These are phyloP conservation scores for Ophiostoma ulmi DNA, from an alignment of 2,329 filamentous ascomycete genomes.

Conservation along the genomic window DNA sequence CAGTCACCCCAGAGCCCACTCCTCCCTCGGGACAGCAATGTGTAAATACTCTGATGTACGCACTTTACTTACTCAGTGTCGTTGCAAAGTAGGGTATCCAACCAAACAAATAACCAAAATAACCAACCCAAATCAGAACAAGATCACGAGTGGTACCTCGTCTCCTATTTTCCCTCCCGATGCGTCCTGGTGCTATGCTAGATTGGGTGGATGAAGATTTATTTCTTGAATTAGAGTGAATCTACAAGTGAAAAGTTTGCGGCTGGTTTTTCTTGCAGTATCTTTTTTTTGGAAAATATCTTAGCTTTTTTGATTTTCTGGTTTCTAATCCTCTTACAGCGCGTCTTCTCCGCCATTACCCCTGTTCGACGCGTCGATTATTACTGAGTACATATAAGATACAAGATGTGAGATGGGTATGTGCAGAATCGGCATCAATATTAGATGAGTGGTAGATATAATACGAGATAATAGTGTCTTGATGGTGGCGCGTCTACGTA, in stretches of 20 bases:
- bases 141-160: neutral
- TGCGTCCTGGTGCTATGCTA: constrained; percentile 1
- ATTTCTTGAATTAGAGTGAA: neutral
- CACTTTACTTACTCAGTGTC: neutral
- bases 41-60: constrained; percentile 5
- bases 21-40: constrained; percentile 8
- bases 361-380: neutral
- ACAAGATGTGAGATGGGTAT: neutral
- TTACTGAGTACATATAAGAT: neutral
- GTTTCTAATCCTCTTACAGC: too few species aligned
- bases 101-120: too few species aligned
- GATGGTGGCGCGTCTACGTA: neutral
- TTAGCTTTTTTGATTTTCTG: neutral
- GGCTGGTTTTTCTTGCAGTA: neutral
- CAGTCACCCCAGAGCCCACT: constrained; percentile 12
- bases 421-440: constrained; percentile 3
- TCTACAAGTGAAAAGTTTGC: neutral
- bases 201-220: constrained; percentile 1
- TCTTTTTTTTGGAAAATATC: neutral
- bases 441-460: neutral
- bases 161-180: constrained; percentile 1
- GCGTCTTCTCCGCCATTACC: neutral
- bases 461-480: neutral
- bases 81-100: too few species aligned
- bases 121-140: neutral